Percentiles rank a stretch among this genome's conserved stretches.
These are phyloP conservation scores for Collybia mongolica DNA, from an alignment of 768 basidiomycete species.

Conservation along the genomic window DNA sequence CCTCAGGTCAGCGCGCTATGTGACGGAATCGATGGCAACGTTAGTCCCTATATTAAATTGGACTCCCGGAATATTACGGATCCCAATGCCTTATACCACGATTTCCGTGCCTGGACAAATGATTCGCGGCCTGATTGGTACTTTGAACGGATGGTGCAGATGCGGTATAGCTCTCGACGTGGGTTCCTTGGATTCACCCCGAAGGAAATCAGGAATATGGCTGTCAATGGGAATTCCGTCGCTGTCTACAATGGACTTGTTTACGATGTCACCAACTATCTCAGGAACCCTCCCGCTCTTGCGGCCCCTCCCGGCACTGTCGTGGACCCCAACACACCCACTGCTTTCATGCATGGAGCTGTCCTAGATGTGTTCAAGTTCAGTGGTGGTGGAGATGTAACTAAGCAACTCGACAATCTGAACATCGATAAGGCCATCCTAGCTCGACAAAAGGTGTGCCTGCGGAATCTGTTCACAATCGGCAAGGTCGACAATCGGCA, in stretches of 20 bases:
- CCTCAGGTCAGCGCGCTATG: slow-evolving; percentile 87
- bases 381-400: slow-evolving; percentile 76
- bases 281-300: slow-evolving; percentile 64
- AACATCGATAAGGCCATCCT: slow-evolving; percentile 61
- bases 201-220: slow-evolving; percentile 70
- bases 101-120: slow-evolving; percentile 87
- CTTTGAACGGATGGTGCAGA: slow-evolving; percentile 87
- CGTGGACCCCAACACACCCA: slow-evolving; percentile 32
- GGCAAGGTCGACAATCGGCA: slow-evolving; percentile 92
- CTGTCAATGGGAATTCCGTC: slow-evolving; percentile 58
- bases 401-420: slow-evolving; percentile 66
- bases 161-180: slow-evolving; percentile 86
- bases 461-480: slow-evolving; percentile 90
- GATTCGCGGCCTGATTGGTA: slow-evolving; percentile 99
- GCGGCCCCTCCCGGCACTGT: slow-evolving; percentile 44
- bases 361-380: slow-evolving; percentile 77
- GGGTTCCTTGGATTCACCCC: slow-evolving; percentile 89
- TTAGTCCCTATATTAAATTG: slow-evolving; percentile 83
- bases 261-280: slow-evolving; percentile 85
- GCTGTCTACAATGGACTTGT: slow-evolving; percentile 87
- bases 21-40: slow-evolving; percentile 75
- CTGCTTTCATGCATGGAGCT: slow-evolving; percentile 63
- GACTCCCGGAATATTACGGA: slow-evolving; percentile 77
- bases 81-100: slow-evolving; percentile 82
- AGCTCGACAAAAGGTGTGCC: slow-evolving; percentile 76